Percentiles rank a stretch among this genome's conserved stretches.
Evolutionary conservation across 495 filamentous ascomycete species (phyloP).

Genomic region (Xylaria sp.): DNA sequence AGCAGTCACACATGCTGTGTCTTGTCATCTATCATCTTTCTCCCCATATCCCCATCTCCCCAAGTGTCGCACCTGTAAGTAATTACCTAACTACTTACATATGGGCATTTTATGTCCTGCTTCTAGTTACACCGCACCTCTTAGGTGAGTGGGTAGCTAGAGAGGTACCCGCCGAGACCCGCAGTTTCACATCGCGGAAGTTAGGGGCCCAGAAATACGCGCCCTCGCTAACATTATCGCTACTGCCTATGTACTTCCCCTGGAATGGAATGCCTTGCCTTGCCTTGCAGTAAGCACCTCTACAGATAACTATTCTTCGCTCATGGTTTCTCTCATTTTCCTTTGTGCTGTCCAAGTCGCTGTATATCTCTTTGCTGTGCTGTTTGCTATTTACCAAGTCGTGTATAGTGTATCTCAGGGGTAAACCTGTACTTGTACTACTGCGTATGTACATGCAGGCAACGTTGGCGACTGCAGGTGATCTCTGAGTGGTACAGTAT

Average conservation of each 20-base stretch:
- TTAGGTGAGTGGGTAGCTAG: background rate
- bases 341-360: background rate
- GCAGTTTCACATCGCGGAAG: background rate
- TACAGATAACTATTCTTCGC: no score
- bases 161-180: slow-evolving; percentile 13
- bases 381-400: background rate
- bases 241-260: background rate
- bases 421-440: slow-evolving; percentile 7
- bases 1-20: background rate
- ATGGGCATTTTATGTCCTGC: background rate
- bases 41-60: background rate
- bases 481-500: slow-evolving; percentile 1
- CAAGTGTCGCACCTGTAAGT: background rate
- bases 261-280: background rate
- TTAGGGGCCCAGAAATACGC: background rate
- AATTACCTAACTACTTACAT: background rate
- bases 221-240: background rate
- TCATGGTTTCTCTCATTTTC: slow-evolving; percentile 3
- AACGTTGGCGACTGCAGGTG: slow-evolving; percentile 18
- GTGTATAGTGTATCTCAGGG: slow-evolving; percentile 9
- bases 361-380: background rate
- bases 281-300: no score
- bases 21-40: background rate
- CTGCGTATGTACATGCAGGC: slow-evolving; percentile 6
- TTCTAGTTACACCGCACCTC: background rate